Evolutionary conservation across 2,329 filamentous ascomycete genomes (phyloP).

Genomic region (Tolypocladium amazonense): DNA sequence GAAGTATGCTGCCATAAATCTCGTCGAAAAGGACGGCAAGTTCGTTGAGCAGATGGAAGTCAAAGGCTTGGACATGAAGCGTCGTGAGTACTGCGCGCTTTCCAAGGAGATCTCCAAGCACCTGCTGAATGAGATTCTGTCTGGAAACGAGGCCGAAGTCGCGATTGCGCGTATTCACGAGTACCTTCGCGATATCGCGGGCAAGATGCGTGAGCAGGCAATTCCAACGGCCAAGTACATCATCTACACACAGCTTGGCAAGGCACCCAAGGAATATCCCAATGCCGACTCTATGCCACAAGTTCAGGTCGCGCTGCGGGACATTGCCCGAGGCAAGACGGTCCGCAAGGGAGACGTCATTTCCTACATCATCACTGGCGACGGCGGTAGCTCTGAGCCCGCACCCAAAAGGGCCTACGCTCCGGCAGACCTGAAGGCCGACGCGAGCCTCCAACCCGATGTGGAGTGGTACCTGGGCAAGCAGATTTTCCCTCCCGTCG

Average conservation of each 20-base stretch:
- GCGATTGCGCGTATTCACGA: conserved; percentile 88
- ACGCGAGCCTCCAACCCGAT: conserved; percentile 69
- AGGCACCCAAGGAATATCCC: conserved; percentile 85
- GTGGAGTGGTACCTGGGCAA: conserved; percentile 98
- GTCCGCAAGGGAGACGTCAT: conserved; percentile 94
- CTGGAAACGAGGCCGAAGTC: conserved; percentile 81
- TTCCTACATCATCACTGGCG: conserved; percentile 82
- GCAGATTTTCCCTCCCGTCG: conserved; percentile 95
- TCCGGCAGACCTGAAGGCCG: conserved; percentile 70
- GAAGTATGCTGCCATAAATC: conserved; percentile 96
- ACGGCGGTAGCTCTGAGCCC: conserved; percentile 53
- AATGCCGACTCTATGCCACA: conserved; percentile 94
- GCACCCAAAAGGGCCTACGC: conserved; percentile 84
- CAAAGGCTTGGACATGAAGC: conserved; percentile 96
- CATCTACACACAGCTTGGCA: conserved; percentile 96
- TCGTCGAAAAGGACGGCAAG: conserved; percentile 80
- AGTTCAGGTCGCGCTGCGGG: conserved; percentile 86
- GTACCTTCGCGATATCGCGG: conserved; percentile 74
- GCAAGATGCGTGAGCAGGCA: conserved; percentile 72
- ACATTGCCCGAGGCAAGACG: conserved; percentile 75
- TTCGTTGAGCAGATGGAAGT: conserved; percentile 93
- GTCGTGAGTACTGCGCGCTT: conserved; percentile 89
- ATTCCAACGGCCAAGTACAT: conserved; percentile 82
- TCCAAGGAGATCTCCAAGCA: conserved; percentile 91
- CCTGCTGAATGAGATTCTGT: conserved; percentile 88